Percentiles rank a stretch among this genome's conserved stretches.
These are phyloP conservation scores for Suillus variegatus DNA, from an alignment of 768 basidiomycete genomes.

Conservation along the genomic window DNA sequence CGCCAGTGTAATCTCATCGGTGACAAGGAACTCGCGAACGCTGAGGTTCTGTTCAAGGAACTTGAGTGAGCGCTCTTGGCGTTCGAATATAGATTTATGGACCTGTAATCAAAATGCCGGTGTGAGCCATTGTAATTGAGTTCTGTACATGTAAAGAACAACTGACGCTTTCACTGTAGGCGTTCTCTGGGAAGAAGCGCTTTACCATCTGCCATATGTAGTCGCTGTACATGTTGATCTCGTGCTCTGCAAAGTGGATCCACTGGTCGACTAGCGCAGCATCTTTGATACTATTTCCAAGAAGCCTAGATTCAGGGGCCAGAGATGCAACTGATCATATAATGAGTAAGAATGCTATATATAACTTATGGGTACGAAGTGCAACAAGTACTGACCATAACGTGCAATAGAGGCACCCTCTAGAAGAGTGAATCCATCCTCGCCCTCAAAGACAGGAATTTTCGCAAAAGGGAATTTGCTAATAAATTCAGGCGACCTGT, in stretches of 20 bases:
- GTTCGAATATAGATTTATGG: conserved; percentile 18
- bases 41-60: conserved; percentile 28
- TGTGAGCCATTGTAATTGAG: background rate
- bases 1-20: conserved; percentile 27
- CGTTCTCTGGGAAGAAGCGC: conserved; percentile 16
- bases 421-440: conserved; percentile 23
- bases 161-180: conserved; percentile 28
- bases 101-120: conserved; percentile 11
- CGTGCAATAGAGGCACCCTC: conserved; percentile 32
- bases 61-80: conserved; percentile 26
- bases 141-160: background rate
- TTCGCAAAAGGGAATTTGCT: conserved; percentile 32
- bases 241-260: conserved; percentile 31
- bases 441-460: conserved; percentile 27
- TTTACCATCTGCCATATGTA: conserved; percentile 17
- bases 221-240: conserved; percentile 25
- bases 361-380: background rate
- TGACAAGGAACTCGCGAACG: conserved; percentile 24
- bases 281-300: conserved; percentile 24
- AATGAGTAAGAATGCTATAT: background rate
- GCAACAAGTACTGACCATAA: conserved; percentile 21
- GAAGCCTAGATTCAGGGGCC: conserved; percentile 26
- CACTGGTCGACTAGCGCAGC: conserved; percentile 32
- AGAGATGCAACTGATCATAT: conserved; percentile 20
- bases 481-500: conserved; percentile 28